Evolutionary conservation across 2,329 filamentous ascomycete genomes (phyloP).

Genomic region (Clarireedia paspali): DNA sequence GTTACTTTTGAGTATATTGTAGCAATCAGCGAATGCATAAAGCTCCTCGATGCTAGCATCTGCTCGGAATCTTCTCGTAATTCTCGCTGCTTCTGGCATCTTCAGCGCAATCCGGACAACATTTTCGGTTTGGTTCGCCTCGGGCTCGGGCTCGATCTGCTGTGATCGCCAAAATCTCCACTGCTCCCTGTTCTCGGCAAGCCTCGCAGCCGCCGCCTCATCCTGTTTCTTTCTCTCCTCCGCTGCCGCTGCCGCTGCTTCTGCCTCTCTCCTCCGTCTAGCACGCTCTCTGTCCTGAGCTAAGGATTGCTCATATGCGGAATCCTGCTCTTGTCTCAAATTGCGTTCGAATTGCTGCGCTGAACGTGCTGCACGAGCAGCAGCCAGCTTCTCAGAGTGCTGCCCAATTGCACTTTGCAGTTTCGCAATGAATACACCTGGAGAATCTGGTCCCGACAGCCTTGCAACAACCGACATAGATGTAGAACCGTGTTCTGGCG

Average conservation of each 20-base stretch:
- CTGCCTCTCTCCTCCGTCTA: slow-evolving; percentile 67
- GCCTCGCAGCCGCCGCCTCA: slow-evolving; percentile 47
- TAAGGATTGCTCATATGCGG: slow-evolving; percentile 85
- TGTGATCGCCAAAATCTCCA: slow-evolving; percentile 78
- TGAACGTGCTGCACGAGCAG: slow-evolving; percentile 65
- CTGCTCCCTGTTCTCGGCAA: slow-evolving; percentile 46
- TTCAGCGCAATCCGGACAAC: slow-evolving; percentile 64
- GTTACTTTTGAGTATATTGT: slow-evolving; percentile 47
- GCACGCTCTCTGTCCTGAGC: slow-evolving; percentile 83
- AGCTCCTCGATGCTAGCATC: slow-evolving; percentile 65
- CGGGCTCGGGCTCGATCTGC: slow-evolving; percentile 61
- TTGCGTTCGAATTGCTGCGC: slow-evolving; percentile 76
- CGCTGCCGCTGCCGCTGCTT: slow-evolving; percentile 60
- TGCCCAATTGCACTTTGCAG: slow-evolving; percentile 65
- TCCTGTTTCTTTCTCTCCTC: slow-evolving; percentile 53
- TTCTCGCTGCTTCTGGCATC: slow-evolving; percentile 56
- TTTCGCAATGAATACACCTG: slow-evolving; percentile 67
- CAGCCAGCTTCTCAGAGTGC: slow-evolving; percentile 67
- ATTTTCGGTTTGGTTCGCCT: slow-evolving; percentile 48
- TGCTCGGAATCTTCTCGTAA: slow-evolving; percentile 66
- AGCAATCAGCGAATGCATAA: slow-evolving; percentile 95
- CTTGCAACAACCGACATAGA: slow-evolving; percentile 87
- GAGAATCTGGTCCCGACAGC: slow-evolving; percentile 62
- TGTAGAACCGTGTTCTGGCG: slow-evolving; percentile 72
- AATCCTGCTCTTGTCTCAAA: slow-evolving; percentile 82